Percentiles rank a stretch among this genome's conserved stretches.
Evolutionary conservation across 73 alveolate species (phyloP).

Genomic region (Paramecium bursaria): DNA sequence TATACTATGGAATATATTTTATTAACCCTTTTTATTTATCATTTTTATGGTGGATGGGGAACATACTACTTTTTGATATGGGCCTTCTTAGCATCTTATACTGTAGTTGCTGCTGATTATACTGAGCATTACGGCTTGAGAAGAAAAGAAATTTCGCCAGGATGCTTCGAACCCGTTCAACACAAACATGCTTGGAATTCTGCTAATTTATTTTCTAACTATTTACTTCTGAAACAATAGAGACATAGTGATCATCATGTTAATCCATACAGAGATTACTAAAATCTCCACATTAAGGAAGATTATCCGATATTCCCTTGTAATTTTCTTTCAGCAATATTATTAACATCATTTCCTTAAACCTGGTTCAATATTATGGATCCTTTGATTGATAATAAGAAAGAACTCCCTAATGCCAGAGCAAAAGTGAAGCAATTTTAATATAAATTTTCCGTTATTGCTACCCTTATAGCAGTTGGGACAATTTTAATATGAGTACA

Average conservation of each 20-base stretch:
- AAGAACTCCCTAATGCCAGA: too few species aligned
- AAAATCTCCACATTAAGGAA: constrained; percentile 71
- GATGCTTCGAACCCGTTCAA: constrained; percentile 71
- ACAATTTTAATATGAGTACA: too few species aligned
- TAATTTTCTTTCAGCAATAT: constrained; percentile 74
- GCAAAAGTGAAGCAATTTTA: too few species aligned
- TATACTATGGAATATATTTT: constrained; percentile 62
- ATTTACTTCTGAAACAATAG: constrained; percentile 77
- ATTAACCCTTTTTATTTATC: constrained; percentile 32
- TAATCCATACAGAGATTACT: constrained; percentile 81
- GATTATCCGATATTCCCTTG: constrained; percentile 82
- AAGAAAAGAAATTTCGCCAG: constrained; percentile 70
- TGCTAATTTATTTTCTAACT: constrained; percentile 78
- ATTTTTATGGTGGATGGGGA: constrained; percentile 56
- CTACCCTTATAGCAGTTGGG: too few species aligned
- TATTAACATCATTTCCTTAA: constrained; percentile 73
- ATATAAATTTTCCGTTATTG: too few species aligned
- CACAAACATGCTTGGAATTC: constrained; percentile 90
- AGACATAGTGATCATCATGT: constrained; percentile 92
- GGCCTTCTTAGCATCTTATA: not conserved
- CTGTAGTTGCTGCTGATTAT: constrained; percentile 75
- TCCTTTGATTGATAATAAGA: constrained; percentile 46
- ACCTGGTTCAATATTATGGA: constrained; percentile 75
- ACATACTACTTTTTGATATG: constrained; percentile 40
- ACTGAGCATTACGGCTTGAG: constrained; percentile 77